Conservation (phyloP, 1,284 basidiomycete genomes). For the Lignosus rhinocerotis region DNA sequence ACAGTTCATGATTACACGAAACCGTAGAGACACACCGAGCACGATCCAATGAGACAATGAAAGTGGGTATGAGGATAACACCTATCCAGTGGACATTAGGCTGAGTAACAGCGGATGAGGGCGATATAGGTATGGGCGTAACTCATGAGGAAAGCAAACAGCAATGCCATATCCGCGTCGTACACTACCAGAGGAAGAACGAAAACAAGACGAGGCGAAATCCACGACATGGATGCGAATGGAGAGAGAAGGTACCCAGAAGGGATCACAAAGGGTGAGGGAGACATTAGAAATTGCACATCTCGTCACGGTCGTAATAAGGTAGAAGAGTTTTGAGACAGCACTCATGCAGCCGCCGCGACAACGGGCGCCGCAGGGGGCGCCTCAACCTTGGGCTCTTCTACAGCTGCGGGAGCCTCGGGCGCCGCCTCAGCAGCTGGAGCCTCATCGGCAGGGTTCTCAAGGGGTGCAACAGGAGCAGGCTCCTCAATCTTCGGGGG, state of each 20-base stretch:
- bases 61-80: slow-evolving; percentile 49
- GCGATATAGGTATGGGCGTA: slow-evolving; percentile 31
- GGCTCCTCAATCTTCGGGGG: slow-evolving; percentile 80
- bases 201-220: slow-evolving; percentile 34
- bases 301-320: slow-evolving; percentile 55
- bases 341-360: slow-evolving; percentile 61
- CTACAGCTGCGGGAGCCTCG: slow-evolving; percentile 27
- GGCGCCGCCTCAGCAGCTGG: slow-evolving; percentile 38
- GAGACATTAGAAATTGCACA: slow-evolving; percentile 43
- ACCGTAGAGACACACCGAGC: slow-evolving; percentile 56
- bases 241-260: slow-evolving; percentile 39
- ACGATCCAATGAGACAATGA: slow-evolving; percentile 52
- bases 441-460: slow-evolving; percentile 56
- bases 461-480: slow-evolving; percentile 70
- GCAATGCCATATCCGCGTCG: slow-evolving; percentile 60
- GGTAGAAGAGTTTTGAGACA: slow-evolving; percentile 27
- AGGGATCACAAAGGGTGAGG: slow-evolving; percentile 33
- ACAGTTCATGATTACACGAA: slow-evolving; percentile 56
- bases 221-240: slow-evolving; percentile 33
- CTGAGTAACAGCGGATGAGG: slow-evolving; percentile 32
- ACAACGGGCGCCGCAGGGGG: slow-evolving; percentile 39
- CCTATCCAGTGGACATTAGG: slow-evolving; percentile 36
- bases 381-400: slow-evolving; percentile 41
- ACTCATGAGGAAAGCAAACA: slow-evolving; percentile 35
- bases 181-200: slow-evolving; percentile 55